Evolutionary conservation across 2,329 filamentous ascomycete species (phyloP).

Genomic region (Fusarium multiceps): DNA sequence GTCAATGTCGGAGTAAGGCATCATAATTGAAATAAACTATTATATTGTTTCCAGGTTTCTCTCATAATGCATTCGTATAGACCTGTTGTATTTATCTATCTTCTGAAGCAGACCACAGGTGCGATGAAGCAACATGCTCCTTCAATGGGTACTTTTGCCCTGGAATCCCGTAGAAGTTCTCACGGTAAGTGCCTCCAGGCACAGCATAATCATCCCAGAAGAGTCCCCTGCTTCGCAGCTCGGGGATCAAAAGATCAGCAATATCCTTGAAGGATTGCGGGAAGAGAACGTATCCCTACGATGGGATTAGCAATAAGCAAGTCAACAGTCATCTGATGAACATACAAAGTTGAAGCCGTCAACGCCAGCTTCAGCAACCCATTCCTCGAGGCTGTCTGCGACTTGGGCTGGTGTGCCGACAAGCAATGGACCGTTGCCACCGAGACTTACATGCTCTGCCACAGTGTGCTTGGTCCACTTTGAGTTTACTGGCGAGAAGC

Average conservation of each 20-base stretch:
- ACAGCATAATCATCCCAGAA: slow-evolving; percentile 64
- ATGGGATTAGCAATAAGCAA: neutral
- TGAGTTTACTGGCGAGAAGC: neutral
- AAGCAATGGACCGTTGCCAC: slow-evolving; percentile 71
- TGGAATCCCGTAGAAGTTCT: slow-evolving; percentile 54
- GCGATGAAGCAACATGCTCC: neutral
- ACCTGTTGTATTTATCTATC: neutral
- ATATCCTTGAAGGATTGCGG: slow-evolving; percentile 75
- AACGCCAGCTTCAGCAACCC: slow-evolving; percentile 75
- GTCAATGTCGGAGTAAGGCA: too few relatives aligned
- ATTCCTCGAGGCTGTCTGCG: slow-evolving; percentile 74
- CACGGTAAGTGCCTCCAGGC: slow-evolving; percentile 56
- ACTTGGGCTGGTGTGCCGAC: slow-evolving; percentile 74
- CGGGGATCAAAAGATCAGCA: slow-evolving; percentile 66
- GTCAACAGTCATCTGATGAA: neutral
- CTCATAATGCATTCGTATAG: accelerated
- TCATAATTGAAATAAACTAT: too few relatives aligned
- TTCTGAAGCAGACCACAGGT: neutral
- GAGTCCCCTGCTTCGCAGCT: slow-evolving; percentile 66
- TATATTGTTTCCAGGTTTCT: accelerated
- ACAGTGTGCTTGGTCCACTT: slow-evolving; percentile 79
- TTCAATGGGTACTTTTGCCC: neutral
- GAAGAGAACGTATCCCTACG: slow-evolving; percentile 47
- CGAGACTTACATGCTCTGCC: slow-evolving; percentile 74
- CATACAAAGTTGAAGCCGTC: slow-evolving; percentile 77